Evolutionary conservation across 148 eudicot genomes (phyloP), one percentile per base, ranked within the genome.

Genomic region (Fagopyrum homotropicum): DNA sequence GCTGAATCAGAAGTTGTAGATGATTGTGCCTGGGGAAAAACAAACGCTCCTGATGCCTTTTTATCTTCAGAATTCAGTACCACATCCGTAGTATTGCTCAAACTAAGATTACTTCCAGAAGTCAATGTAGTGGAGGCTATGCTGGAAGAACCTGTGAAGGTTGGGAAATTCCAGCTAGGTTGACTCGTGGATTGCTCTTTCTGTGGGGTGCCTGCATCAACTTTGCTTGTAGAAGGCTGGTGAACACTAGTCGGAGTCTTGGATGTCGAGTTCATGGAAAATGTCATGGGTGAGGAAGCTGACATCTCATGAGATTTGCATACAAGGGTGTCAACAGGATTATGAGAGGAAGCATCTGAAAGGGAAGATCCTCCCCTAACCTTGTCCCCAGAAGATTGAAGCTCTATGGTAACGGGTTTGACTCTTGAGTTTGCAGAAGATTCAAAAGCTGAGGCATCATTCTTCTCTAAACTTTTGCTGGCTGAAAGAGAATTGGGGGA

Each of bases 191-290:
- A 46, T 17, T 7, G 71, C 19, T 66, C 46, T 5, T 79, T 79
- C 81, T 73, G 79, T 72, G 30, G 51, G 48, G 78, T 55, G 61
- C 74, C 75, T 45, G 79, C 64, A 40, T 49, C 59, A 82, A 49
- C 68, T 80, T 80, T 80, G 64, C 80, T 80, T 75, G 76, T 55
- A 69, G 76, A 17, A 81, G 86, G 82, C 56, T 78, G 74, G 50
- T 51, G 52, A 12, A 30, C 80, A 56, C 66, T 35, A 35, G 12
- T 35, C n/a, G 46, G 9, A 66, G 69, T 73, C 76, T 77, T 45
- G 69, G 64, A 60, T 80, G 74, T 72, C 30, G 70, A 76, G 77
- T 72, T 81, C 35, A 73, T 48, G 30, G 77, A 79, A 77, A 84
- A 75, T 54, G 17, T 63, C 22, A 56, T 78, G 61, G 60, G 76